These are phyloP conservation scores for Tremellales sp. DNA, from an alignment of 1,284 basidiomycete species.

Conservation along the genomic window DNA sequence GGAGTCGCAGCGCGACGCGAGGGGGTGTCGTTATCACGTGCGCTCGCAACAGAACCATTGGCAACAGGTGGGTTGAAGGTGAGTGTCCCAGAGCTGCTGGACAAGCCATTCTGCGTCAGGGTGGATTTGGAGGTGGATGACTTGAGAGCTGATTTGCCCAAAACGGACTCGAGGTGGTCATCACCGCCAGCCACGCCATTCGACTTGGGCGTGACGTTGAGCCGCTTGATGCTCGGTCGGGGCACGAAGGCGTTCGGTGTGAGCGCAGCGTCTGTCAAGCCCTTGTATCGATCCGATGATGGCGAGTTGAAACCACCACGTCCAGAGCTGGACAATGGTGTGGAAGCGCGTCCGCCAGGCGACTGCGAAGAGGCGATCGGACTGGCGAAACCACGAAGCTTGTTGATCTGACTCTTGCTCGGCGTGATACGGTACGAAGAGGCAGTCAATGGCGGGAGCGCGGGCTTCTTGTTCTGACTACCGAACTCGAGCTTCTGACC, in stretches of 20 bases:
- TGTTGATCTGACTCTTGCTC: constrained; percentile 47
- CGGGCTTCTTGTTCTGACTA: constrained; percentile 49
- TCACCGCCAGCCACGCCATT: constrained; percentile 20
- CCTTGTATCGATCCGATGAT: constrained; percentile 46
- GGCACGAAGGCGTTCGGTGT: constrained; percentile 60
- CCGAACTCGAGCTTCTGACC: constrained; percentile 43
- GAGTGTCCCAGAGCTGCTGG: constrained; percentile 5
- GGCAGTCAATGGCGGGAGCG: constrained; percentile 48
- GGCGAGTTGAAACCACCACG: constrained; percentile 24
- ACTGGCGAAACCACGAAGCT: constrained; percentile 52
- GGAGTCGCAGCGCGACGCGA: constrained; percentile 38
- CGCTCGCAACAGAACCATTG: constrained; percentile 2
- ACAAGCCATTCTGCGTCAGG: constrained; percentile 9
- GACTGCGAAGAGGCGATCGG: constrained; percentile 39
- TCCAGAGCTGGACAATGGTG: constrained; percentile 12
- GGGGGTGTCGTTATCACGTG: constrained; percentile 10
- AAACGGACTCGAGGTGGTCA: constrained; percentile 43
- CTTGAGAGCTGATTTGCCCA: constrained; percentile 41
- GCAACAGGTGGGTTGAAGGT: constrained; percentile 19
- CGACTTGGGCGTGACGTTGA: constrained; percentile 70
- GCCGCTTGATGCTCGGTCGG: constrained; percentile 87
- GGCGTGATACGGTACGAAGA: constrained; percentile 49
- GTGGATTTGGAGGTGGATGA: constrained; percentile 5
- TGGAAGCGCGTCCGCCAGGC: constrained; percentile 34
- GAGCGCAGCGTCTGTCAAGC: constrained; percentile 56